Conservation (phyloP, 176 grass and related monocot species). For the Saccharum spontaneum region DNA sequence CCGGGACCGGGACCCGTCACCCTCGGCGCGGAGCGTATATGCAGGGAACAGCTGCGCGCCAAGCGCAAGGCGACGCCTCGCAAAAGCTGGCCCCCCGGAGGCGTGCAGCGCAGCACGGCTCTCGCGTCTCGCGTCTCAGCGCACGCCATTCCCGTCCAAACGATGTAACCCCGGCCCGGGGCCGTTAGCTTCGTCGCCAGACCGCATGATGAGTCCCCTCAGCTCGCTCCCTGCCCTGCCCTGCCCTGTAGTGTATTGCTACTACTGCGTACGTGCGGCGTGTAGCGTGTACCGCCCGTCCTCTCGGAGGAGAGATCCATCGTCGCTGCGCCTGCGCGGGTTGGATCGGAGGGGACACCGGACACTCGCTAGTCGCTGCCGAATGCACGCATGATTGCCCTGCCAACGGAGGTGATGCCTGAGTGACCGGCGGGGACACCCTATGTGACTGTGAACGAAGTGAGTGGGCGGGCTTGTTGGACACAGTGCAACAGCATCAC, state of each 20-base stretch:
- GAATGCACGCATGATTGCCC: background rate
- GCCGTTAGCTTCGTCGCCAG: constrained; percentile 6
- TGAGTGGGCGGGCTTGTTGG: background rate
- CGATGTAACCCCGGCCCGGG: too few species aligned
- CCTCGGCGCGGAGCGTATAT: constrained; percentile 6
- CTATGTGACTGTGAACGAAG: background rate
- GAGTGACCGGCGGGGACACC: background rate
- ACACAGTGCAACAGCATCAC: background rate
- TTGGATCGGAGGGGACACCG: background rate
- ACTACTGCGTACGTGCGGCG: background rate
- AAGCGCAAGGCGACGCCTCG: constrained; percentile 52
- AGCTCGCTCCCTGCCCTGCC: too few species aligned
- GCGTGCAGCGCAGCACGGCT: background rate
- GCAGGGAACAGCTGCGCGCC: constrained; percentile 42
- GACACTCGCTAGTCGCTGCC: constrained; percentile 14
- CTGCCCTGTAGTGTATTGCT: too few species aligned
- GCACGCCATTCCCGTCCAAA: constrained; percentile 32
- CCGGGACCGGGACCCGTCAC: constrained; percentile 15
- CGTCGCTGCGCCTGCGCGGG: background rate
- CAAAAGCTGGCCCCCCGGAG: constrained; percentile 38
- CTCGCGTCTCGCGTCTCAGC: background rate
- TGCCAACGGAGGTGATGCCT: background rate
- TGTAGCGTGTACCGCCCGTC: background rate
- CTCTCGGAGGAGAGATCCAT: background rate
- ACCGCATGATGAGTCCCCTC: background rate